A percentile compares a stretch with the other conserved stretches of the same genome.
phyloP scores from a whole-genome alignment of 441 rosid genomes.

The Theobroma grandiflorum region DNA sequence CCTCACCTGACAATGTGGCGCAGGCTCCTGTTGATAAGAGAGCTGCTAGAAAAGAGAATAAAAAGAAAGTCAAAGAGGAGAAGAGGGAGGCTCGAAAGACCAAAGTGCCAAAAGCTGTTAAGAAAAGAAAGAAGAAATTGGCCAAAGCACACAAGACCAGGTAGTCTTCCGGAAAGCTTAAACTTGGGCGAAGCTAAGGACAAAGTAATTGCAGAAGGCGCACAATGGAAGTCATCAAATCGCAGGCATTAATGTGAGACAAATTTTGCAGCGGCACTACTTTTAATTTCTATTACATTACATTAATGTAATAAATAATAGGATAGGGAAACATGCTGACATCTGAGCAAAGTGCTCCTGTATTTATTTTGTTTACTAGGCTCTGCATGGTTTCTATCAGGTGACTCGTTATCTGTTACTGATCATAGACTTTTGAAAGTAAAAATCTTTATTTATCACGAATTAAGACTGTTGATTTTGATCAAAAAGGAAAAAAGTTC shows the following conservation, averaged over 20 bases:
- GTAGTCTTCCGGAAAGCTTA: conserved; percentile 33
- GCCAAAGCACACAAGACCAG: conserved; percentile 80
- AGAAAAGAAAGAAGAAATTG: conserved; percentile 93
- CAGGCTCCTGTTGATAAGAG: conserved; percentile 61
- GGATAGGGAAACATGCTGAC: neutral
- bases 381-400: too few relatives aligned
- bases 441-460: neutral
- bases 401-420: too few relatives aligned
- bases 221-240: neutral
- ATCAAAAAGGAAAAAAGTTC: too few relatives aligned
- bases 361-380: neutral
- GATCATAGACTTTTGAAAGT: neutral
- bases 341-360: neutral
- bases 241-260: neutral
- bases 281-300: neutral
- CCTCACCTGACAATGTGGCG: conserved; percentile 31
- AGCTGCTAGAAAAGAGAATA: conserved; percentile 92
- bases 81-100: conserved; percentile 82
- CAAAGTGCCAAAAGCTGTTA: conserved; percentile 84
- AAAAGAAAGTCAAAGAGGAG: conserved; percentile 94
- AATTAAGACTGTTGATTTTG: too few relatives aligned
- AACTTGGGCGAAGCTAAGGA: neutral
- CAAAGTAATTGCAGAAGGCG: neutral
- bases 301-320: neutral
- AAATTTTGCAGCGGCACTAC: neutral